These are phyloP conservation scores for Rhynchospora pubera DNA, from an alignment of 176 grass and related monocot genomes.

Conservation along the genomic window DNA sequence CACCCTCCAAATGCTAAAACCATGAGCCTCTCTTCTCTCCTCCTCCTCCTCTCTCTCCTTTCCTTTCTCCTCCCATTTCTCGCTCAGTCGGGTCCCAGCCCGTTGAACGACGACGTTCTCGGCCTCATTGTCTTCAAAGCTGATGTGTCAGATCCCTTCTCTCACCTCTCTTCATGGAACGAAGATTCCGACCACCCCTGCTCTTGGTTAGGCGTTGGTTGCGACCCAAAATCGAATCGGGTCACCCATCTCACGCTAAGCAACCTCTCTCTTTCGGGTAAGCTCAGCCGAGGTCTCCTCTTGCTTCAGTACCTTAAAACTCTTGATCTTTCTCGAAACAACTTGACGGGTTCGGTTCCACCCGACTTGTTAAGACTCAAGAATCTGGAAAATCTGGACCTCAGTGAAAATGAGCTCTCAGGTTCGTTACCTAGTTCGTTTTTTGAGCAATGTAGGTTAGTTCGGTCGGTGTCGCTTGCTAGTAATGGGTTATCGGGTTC, in stretches of 20 bases:
- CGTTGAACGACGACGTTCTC: conserved; percentile 85
- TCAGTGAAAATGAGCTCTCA: conserved; percentile 59
- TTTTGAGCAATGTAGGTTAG: conserved; percentile 64
- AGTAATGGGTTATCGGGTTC: conserved; percentile 53
- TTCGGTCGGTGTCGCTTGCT: conserved; percentile 48
- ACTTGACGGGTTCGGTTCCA: conserved; percentile 52
- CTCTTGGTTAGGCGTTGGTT: conserved; percentile 54
- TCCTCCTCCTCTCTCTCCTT: conserved; percentile 14
- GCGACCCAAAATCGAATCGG: conserved; percentile 41
- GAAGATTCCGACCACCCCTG: conserved; percentile 90
- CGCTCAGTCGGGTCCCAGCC: background rate
- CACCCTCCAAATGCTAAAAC: conserved; percentile 10
- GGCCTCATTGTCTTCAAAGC: conserved; percentile 94
- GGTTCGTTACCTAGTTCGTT: conserved; percentile 47
- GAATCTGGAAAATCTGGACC: conserved; percentile 51
- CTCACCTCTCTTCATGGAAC: conserved; percentile 64
- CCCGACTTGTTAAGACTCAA: conserved; percentile 40
- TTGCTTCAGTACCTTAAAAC: conserved; percentile 53
- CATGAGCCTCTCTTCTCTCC: conserved; percentile 1
- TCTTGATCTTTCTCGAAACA: conserved; percentile 59
- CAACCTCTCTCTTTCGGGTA: conserved; percentile 58
- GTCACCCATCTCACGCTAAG: conserved; percentile 46
- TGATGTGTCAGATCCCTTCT: conserved; percentile 48
- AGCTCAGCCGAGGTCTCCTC: conserved; percentile 73
- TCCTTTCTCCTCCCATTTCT: conserved; percentile 25